phyloP scores from a whole-genome alignment of 192 early-diverging fungal species.

The Umbelopsis isabellina region DNA sequence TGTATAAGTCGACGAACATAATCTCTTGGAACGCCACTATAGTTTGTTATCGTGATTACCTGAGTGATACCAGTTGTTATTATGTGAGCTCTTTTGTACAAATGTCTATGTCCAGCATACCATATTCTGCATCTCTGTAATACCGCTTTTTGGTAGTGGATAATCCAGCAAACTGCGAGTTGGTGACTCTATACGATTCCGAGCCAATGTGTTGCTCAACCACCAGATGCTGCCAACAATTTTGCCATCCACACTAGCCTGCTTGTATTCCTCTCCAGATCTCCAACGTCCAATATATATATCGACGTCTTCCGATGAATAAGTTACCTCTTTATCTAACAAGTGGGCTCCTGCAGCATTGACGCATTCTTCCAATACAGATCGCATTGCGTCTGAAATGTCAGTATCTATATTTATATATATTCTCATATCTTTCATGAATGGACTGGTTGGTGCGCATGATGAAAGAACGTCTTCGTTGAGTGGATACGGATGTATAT shows the following conservation, averaged over 20 bases:
- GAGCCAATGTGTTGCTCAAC: conserved; percentile 50
- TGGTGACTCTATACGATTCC: conserved; percentile 44
- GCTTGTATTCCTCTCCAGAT: background rate
- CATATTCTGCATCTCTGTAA: conserved; percentile 52
- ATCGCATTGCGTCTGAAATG: background rate
- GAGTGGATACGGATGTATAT: conserved; percentile 35
- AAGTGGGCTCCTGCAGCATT: background rate
- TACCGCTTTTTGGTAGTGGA: conserved; percentile 49
- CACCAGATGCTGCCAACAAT: conserved; percentile 56
- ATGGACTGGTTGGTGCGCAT: conserved; percentile 16
- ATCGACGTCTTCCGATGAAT: background rate
- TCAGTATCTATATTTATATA: conserved; percentile 35
- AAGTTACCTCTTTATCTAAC: background rate
- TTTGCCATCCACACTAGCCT: conserved; percentile 46
- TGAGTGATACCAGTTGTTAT: conserved; percentile 29
- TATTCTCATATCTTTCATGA: conserved; percentile 32
- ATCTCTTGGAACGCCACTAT: conserved; percentile 63
- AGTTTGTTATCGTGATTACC: conserved; percentile 71
- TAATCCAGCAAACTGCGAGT: conserved; percentile 55
- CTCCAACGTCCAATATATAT: background rate
- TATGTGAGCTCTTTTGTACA: background rate
- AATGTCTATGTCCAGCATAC: conserved; percentile 27
- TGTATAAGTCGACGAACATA: conserved; percentile 67
- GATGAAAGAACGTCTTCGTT: conserved; percentile 18
- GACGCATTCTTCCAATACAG: background rate